Base-by-base conservation (phyloP, 768 basidiomycete genomes). In the Amylocystis lapponica region DNA sequence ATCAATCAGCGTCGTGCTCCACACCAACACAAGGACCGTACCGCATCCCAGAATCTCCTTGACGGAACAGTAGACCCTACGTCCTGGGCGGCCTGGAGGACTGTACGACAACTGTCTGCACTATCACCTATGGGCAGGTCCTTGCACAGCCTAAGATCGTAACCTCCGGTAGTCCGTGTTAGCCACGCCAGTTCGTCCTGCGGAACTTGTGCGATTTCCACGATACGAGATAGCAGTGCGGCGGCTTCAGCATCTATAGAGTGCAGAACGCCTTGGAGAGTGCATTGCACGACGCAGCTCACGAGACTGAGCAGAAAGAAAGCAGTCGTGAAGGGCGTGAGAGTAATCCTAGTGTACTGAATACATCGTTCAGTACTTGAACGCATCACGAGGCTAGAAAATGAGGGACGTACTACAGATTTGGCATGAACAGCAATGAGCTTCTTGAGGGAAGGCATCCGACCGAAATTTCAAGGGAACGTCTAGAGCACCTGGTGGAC, bases 221-320 rank as follows among this genome's bases (percentile, higher is more conserved):
- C 63, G 43, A 79, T 68, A 9, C 52, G 51, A 19, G 60, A 52
- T 11, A 72, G 57, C 23, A 77, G 49, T 2, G 51, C 44, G 39
- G 56, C 53, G 48, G 70, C 71, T 21, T 67, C 55, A 6, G 64
- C 51, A 50, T 81, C 77, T 52, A 54, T 65, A 74, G 10, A 78
- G 64, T 14, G 74, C 57, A 1, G 75, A 27, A 78, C 58, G 42
- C 73, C 58, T 44, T 72, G 77, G 46, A 78, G 77, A 9, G 69
- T 59, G 37, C 78, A 67, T 52, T 75, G 79, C 49, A 74, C 69
- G 35, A 75, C 20, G 20, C 36, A 45, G 26, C 26, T 53, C 31
- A 50, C 14, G 43, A 78, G 63, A 29, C 67, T 69, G 47, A 78
- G 68, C 19, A 76, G 45, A 52, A 79, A 74, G 61, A 79, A 81